A percentile compares a stretch with the other conserved stretches of the same genome.
phyloP scores from a whole-genome alignment of 106 monocot species.

The Agapanthus africanus region DNA sequence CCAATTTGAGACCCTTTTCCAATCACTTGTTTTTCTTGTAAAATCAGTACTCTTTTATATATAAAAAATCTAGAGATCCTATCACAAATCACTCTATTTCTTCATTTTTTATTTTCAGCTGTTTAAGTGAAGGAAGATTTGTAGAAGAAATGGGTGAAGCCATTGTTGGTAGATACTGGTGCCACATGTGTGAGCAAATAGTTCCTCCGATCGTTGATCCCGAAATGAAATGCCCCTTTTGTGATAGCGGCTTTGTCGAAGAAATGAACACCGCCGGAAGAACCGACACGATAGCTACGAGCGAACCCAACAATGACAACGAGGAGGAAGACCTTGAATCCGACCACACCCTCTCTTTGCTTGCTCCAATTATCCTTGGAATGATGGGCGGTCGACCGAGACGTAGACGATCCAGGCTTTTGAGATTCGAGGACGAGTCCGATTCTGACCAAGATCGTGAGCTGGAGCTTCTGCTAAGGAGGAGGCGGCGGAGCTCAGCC shows the following conservation, averaged over 20 bases:
- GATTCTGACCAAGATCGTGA: constrained; percentile 1
- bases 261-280: neutral
- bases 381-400: constrained; percentile 10
- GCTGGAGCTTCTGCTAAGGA: neutral
- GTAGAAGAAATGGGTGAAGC: constrained; percentile 18
- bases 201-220: constrained; percentile 26
- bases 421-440: neutral
- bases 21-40: too few species aligned
- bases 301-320: too few species aligned
- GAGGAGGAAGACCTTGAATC: neutral
- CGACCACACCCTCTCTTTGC: constrained; percentile 13
- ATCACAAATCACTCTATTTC: too few species aligned
- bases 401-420: constrained; percentile 2
- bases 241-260: constrained; percentile 40
- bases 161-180: constrained; percentile 20
- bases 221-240: constrained; percentile 44
- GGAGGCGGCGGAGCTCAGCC: neutral
- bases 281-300: neutral
- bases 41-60: too few species aligned
- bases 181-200: constrained; percentile 32
- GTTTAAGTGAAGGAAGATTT: constrained; percentile 30
- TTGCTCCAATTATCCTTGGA: constrained; percentile 19
- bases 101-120: too few species aligned
- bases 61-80: too few species aligned
- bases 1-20: too few species aligned